phyloP scores from a whole-genome alignment of 1,284 basidiomycete species.

The Cerrena zonata region DNA sequence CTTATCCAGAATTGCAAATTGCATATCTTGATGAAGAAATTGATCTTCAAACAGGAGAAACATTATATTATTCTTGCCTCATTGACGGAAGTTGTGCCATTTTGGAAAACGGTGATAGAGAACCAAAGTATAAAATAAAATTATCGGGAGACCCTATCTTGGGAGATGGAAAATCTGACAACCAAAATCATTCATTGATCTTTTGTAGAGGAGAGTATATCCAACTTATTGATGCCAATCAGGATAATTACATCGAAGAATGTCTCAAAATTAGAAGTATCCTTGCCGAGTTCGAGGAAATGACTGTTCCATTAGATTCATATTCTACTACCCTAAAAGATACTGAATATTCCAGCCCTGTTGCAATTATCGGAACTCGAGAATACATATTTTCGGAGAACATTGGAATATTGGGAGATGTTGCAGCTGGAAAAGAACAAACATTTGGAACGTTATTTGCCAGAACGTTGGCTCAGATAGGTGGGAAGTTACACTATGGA shows the following conservation, averaged over 20 bases:
- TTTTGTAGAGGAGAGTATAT: constrained; percentile 99
- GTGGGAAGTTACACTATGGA: constrained; percentile 97
- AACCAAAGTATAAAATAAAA: constrained; percentile 97
- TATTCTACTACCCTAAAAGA: constrained; percentile 90
- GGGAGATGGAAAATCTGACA: constrained; percentile 98
- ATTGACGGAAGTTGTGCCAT: constrained; percentile 98
- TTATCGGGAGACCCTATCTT: constrained; percentile 99
- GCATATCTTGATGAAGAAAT: constrained; percentile 97
- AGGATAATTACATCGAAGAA: constrained; percentile 99
- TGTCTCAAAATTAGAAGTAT: constrained; percentile 98
- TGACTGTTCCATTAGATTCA: constrained; percentile 88
- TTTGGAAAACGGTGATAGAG: constrained; percentile 81
- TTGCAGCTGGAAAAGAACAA: constrained; percentile 99
- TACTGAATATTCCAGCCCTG: constrained; percentile 90
- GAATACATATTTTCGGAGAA: constrained; percentile 99
- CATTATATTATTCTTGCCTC: constrained; percentile 85
- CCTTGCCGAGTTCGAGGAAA: constrained; percentile 95
- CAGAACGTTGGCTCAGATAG: constrained; percentile 92
- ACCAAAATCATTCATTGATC: constrained; percentile 99
- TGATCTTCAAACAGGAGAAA: constrained; percentile 81
- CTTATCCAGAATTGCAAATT: constrained; percentile 97
- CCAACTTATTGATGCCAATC: constrained; percentile 98
- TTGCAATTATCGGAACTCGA: constrained; percentile 96
- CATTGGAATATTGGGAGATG: constrained; percentile 97
- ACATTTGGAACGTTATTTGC: constrained; percentile 99